These are phyloP conservation scores for Boehmeria nivea DNA, from an alignment of 306 rosid species.

Conservation along the genomic window DNA sequence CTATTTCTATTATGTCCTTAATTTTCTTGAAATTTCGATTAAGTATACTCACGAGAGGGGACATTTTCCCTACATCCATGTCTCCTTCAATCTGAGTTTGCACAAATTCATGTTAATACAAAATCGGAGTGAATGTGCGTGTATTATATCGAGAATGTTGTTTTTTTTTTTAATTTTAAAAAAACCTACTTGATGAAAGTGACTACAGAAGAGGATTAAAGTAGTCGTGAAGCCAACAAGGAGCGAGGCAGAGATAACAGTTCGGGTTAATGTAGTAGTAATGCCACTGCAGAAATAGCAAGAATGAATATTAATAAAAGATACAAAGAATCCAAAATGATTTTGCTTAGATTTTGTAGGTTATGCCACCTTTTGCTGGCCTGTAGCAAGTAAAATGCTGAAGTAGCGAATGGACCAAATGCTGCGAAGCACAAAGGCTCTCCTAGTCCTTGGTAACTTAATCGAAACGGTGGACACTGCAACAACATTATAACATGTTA, in stretches of 20 bases:
- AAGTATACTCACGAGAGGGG: constrained; percentile 67
- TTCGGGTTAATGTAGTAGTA: constrained; percentile 40
- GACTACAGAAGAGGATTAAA: constrained; percentile 86
- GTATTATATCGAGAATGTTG: too few relatives aligned
- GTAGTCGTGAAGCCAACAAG: constrained; percentile 85
- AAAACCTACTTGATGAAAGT: constrained; percentile 72
- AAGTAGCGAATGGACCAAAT: constrained; percentile 84
- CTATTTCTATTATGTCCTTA: background rate
- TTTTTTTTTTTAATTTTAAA: too few relatives aligned
- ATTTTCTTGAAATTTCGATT: background rate
- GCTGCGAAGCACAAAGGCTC: constrained; percentile 96
- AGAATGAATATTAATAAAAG: constrained; percentile 11
- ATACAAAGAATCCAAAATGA: background rate
- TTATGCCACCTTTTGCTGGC: constrained; percentile 60
- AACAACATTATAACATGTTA: constrained; percentile 2
- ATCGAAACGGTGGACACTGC: constrained; percentile 89
- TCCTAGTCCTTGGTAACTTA: constrained; percentile 84
- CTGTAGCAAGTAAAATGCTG: constrained; percentile 78
- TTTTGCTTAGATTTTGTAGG: background rate
- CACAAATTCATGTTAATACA: background rate
- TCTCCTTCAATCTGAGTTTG: constrained; percentile 65
- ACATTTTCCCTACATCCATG: constrained; percentile 66
- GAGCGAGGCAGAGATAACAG: constrained; percentile 65
- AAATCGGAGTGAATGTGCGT: background rate
- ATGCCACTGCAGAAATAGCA: constrained; percentile 39